A percentile compares a stretch with the other conserved stretches of the same genome.
Evolutionary conservation across 164 flowering plant genomes (phyloP).

Genomic region (Buxus sempervirens): DNA sequence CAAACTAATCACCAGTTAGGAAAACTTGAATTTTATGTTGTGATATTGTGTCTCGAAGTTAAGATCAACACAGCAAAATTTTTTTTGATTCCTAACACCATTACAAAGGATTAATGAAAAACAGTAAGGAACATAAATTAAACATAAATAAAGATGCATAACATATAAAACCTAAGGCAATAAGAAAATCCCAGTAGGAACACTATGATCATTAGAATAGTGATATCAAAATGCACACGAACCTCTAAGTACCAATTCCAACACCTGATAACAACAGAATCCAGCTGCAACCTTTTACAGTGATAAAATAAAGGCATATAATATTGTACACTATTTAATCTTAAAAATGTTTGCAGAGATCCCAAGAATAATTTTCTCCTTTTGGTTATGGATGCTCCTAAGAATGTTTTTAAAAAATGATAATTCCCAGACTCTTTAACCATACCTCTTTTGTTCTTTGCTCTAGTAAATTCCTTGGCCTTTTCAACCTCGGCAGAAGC

Average conservation of each 20-base stretch:
- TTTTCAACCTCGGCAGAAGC: slow-evolving; percentile 63
- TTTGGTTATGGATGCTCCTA: neutral
- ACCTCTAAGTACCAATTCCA: neutral
- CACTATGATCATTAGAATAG: no score
- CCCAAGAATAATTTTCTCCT: neutral
- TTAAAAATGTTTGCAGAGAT: no score
- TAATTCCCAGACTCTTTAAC: neutral
- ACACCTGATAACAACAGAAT: neutral
- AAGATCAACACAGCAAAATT: neutral
- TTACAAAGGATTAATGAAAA: no score
- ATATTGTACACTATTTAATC: neutral
- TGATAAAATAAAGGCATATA: neutral
- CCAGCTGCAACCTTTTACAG: neutral
- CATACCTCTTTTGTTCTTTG: slow-evolving; percentile 73
- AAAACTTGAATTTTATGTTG: neutral
- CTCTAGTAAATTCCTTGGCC: slow-evolving; percentile 65
- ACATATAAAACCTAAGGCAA: no score
- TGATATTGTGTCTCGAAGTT: neutral
- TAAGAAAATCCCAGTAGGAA: no score
- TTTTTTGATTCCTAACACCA: no score
- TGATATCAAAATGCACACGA: no score
- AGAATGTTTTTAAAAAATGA: no score
- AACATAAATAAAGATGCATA: no score
- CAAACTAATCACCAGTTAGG: neutral
- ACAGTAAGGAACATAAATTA: no score